phyloP scores from a whole-genome alignment of 2,329 filamentous ascomycete species.

The Fusarium avenaceum region DNA sequence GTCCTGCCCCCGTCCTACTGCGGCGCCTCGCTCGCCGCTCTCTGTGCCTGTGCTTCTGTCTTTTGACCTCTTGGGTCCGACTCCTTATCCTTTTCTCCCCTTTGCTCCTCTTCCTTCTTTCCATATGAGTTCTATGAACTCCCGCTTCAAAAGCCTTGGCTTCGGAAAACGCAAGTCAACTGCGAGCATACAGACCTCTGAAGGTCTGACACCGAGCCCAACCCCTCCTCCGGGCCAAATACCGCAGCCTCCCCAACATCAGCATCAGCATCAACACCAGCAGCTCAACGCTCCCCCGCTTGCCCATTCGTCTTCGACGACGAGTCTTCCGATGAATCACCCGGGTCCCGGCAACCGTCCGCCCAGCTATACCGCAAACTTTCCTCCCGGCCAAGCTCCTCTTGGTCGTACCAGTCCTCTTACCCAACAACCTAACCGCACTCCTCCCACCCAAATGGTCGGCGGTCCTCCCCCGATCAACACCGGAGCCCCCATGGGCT shows the following conservation, averaged over 20 bases:
- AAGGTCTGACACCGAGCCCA: conserved; percentile 54
- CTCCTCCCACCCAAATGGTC: conserved; percentile 71
- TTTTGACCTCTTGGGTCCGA: conserved; percentile 46
- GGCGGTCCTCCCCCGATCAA: conserved; percentile 77
- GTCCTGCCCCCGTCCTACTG: conserved; percentile 40
- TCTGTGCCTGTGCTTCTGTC: conserved; percentile 36
- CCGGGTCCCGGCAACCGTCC: conserved; percentile 71
- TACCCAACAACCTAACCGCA: conserved; percentile 63
- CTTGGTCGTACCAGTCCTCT: conserved; percentile 68
- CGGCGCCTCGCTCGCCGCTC: conserved; percentile 42
- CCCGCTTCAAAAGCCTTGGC: conserved; percentile 82
- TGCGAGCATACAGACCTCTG: conserved; percentile 68
- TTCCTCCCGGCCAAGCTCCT: conserved; percentile 62
- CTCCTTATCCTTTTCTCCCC: conserved; percentile 45
- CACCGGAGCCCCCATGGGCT: conserved; percentile 72
- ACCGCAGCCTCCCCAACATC: conserved; percentile 62
- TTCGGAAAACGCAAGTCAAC: conserved; percentile 84
- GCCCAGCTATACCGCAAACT: conserved; percentile 73
- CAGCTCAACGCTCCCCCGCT: conserved; percentile 57
- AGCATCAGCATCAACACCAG: conserved; percentile 52
- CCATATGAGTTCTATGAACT: conserved; percentile 83
- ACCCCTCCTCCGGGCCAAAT: conserved; percentile 63
- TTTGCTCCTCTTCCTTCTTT: conserved; percentile 50
- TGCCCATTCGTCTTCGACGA: conserved; percentile 61
- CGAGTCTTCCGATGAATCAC: conserved; percentile 72